phyloP scores from a whole-genome alignment of 208 protist genomes.

The Kentomonas sorsogonicus region DNA sequence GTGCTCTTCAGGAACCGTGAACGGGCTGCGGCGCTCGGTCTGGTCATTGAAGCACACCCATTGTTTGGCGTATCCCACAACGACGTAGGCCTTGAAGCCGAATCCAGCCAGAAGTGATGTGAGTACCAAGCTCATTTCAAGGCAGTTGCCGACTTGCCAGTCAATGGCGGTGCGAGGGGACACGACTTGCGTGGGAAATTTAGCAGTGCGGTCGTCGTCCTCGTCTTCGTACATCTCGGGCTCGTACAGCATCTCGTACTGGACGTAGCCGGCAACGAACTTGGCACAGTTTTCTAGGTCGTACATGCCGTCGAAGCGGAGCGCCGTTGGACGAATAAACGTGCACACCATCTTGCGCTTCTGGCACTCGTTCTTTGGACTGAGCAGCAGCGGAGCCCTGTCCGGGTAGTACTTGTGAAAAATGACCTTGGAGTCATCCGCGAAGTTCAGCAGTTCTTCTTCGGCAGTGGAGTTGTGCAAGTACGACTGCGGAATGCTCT shows the following conservation, averaged over 20 bases:
- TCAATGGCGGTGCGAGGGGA: constrained; percentile 81
- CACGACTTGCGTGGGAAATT: constrained; percentile 63
- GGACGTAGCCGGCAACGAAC: constrained; percentile 84
- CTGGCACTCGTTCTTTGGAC: constrained; percentile 68
- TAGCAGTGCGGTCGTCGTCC: constrained; percentile 31
- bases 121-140: constrained; percentile 82
- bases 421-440: constrained; percentile 54
- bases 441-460: constrained; percentile 43
- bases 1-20: constrained; percentile 41
- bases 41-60: constrained; percentile 80
- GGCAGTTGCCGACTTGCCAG: constrained; percentile 86
- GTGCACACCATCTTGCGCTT: constrained; percentile 88
- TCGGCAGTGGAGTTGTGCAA: constrained; percentile 54
- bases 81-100: constrained; percentile 91
- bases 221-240: constrained; percentile 23
- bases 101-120: constrained; percentile 76
- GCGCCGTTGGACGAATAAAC: constrained; percentile 78
- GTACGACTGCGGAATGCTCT: constrained; percentile 66
- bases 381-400: constrained; percentile 69
- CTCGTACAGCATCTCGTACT: constrained; percentile 75
- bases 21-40: constrained; percentile 34
- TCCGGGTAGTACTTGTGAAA: constrained; percentile 79
- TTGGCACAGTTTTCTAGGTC: constrained; percentile 46
- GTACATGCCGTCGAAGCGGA: constrained; percentile 77
- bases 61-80: constrained; percentile 75